Conservation (phyloP, 805 yeast genomes). For the Myxozyma geophila region DNA sequence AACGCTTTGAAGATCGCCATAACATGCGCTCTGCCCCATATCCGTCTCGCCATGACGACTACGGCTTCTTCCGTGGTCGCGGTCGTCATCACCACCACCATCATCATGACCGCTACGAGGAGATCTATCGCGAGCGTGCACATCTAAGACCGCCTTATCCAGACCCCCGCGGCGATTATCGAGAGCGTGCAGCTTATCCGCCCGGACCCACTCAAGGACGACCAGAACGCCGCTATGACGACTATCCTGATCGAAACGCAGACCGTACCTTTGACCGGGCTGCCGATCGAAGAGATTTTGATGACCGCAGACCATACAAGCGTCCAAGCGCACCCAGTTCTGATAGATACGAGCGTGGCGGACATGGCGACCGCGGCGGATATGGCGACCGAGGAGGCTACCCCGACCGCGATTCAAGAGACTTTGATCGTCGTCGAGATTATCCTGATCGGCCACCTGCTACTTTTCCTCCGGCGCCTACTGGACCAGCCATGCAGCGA, state of each 20-base stretch:
- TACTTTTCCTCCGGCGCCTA: no score
- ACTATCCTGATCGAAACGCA: no score
- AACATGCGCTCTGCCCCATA: conserved; percentile 18
- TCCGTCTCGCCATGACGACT: conserved; percentile 15
- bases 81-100: not conserved
- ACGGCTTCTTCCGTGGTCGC: conserved; percentile 5
- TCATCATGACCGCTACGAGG: not conserved
- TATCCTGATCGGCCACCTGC: not conserved
- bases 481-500: not conserved
- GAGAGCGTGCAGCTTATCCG: not conserved
- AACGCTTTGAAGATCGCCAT: conserved; percentile 20
- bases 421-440: conserved; percentile 3
- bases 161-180: conserved; percentile 6
- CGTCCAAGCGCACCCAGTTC: not conserved
- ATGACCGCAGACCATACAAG: conserved; percentile 6
- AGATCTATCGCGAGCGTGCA: conserved; percentile 23
- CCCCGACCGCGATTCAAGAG: not conserved
- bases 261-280: no score
- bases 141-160: not conserved
- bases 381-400: conserved; percentile 4
- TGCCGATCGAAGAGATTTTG: conserved; percentile 12
- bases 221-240: not conserved
- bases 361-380: conserved; percentile 12
- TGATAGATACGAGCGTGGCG: conserved; percentile 1
- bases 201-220: not conserved